phyloP scores from a whole-genome alignment of 495 filamentous ascomycete genomes.

The Neurospora tetrasperma region DNA sequence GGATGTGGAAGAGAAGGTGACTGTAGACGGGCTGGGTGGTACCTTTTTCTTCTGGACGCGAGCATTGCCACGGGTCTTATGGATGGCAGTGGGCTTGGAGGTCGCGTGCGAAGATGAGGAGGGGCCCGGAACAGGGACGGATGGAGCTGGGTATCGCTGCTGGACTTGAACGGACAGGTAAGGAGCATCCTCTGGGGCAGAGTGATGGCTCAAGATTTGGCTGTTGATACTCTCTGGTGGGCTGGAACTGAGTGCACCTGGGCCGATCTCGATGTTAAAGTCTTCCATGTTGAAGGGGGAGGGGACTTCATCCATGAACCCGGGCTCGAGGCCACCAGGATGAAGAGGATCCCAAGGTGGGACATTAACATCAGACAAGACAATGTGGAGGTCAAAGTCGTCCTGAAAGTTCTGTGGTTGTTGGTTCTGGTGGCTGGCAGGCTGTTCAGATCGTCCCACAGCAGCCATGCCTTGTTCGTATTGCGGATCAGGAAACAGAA shows the following conservation, averaged over 20 bases:
- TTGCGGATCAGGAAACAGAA: not conserved
- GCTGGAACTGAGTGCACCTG: not conserved
- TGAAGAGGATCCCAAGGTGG: not conserved
- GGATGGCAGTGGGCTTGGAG: not conserved
- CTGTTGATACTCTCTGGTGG: not conserved
- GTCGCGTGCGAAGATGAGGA: not conserved
- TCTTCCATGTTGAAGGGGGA: not conserved
- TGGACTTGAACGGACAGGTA: not conserved
- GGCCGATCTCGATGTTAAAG: not conserved
- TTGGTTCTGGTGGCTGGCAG: not conserved
- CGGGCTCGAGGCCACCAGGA: not conserved
- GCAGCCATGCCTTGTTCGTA: not conserved
- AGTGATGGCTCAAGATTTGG: not conserved
- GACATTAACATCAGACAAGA: not conserved
- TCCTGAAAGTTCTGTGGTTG: not conserved
- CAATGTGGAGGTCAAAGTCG: not conserved
- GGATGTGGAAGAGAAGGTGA: not conserved
- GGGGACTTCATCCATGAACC: not conserved
- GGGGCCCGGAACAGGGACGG: not conserved
- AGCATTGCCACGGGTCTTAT: constrained; percentile 5
- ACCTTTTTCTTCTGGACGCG: constrained; percentile 28
- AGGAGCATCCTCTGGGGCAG: not conserved
- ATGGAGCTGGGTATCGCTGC: not conserved
- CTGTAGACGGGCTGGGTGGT: not conserved
- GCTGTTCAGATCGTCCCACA: not conserved